Base-by-base conservation (phyloP, 2,329 filamentous ascomycete species). In the Aspergillus chevalieri region DNA sequence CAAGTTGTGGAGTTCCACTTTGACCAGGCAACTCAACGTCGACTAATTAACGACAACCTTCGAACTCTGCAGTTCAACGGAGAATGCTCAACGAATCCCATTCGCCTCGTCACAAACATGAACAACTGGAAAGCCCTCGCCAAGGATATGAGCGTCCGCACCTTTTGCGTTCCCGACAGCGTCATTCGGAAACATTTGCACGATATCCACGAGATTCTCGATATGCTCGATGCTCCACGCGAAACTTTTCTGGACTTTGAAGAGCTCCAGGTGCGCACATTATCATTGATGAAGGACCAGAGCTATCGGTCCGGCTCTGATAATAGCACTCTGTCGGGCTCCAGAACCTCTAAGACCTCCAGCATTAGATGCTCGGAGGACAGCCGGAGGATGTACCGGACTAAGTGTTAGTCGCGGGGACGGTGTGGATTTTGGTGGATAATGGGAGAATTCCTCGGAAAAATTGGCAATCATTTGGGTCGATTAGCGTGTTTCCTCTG, bases 1-100 rank as follows among this genome's bases (percentile, higher is more conserved):
- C 66, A 69, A 38, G 75, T 79, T 19, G 64, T 71, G 7, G 73
- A 79, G 51, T 80, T 80, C 57, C 71, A 73, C 53, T 80, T 77
- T 55, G 76, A 79, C 57, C 74, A 78, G 58, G 60, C 61, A 17
- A 78, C 75, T 7, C 77, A 80, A 56, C 68, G 70, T 9, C 68
- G 74, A 17, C 60, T 80, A 4, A 71, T 80, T 48, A 55, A 67
- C 9, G 62, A 66, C 43, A 78, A 79, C 52, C 62, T 76, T 44
- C 63, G 69, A 14, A 70, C 61, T 6, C 65, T 80, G 52, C 60
- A 65, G 6, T 79, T 80, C 55, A 66, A 72, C 44, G 74, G 74
- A 6, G 63, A 69, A 14, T 64, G 64, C 43, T 65, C 71, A 17
- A 63, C 65, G 5, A 70, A 76, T 45, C 57, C 58, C 2, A 60